phyloP scores from a whole-genome alignment of 139 green algal genomes.

The Eudorina sp. region DNA sequence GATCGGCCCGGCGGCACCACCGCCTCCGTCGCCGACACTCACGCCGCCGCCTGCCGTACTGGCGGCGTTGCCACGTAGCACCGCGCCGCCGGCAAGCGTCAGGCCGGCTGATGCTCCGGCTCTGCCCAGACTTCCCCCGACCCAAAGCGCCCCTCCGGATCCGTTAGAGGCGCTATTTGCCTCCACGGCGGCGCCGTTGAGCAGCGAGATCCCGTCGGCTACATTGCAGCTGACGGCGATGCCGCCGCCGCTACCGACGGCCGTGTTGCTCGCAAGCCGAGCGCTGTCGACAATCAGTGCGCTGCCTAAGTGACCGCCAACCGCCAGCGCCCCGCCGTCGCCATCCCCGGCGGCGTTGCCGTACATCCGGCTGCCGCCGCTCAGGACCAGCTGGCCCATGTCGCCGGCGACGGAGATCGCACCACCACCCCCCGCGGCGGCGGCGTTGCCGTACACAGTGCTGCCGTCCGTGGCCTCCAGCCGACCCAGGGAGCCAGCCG shows the following conservation, averaged over 20 bases:
- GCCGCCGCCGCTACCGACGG: neutral
- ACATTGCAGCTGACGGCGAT: neutral
- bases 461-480: neutral
- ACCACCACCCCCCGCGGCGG: neutral
- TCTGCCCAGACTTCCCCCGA: neutral
- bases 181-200: neutral
- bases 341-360: neutral
- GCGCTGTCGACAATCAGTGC: neutral
- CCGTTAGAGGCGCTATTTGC: neutral
- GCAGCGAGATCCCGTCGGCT: neutral
- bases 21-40: no score
- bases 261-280: neutral
- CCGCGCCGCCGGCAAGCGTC: neutral
- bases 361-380: neutral
- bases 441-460: neutral
- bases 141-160: neutral
- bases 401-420: neutral
- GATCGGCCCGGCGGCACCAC: neutral
- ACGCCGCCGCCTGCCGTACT: neutral
- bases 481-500: neutral
- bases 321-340: neutral
- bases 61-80: neutral
- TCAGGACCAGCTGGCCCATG: neutral
- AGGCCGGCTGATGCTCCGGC: no score
- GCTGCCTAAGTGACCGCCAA: neutral